A percentile compares a stretch with the other conserved stretches of the same genome.
These are phyloP conservation scores for Podila minutissima DNA, from an alignment of 192 early-diverging fungal species.

Conservation along the genomic window DNA sequence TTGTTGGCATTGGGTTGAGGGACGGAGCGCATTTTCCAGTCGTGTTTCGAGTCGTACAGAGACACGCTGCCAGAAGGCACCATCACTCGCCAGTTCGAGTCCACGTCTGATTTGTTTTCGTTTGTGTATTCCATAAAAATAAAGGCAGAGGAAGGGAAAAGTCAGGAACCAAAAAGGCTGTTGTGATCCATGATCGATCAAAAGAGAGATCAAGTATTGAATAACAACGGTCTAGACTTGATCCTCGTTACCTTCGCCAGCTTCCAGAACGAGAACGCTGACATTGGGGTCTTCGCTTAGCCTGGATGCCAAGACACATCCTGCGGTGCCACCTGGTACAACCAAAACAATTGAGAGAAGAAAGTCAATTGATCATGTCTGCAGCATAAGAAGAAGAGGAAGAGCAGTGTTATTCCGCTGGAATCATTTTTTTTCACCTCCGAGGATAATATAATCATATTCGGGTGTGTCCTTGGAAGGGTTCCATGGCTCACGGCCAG, in stretches of 20 bases:
- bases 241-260: conserved; percentile 9
- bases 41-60: conserved; percentile 6
- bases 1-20: conserved; percentile 20
- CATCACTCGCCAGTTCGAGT: background rate
- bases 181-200: too few relatives aligned
- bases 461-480: conserved; percentile 4
- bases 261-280: conserved; percentile 22
- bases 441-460: conserved; percentile 20
- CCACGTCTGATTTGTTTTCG: too few relatives aligned
- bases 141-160: too few relatives aligned
- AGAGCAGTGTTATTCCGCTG: too few relatives aligned
- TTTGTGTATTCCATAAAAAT: too few relatives aligned
- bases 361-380: background rate
- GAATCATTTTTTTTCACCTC: conserved; percentile 4
- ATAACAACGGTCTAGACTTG: background rate
- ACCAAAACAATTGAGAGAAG: background rate
- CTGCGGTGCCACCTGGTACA: conserved; percentile 19
- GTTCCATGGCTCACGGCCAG: conserved; percentile 16
- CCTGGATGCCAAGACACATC: conserved; percentile 22
- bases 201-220: too few relatives aligned
- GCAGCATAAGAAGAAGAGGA: too few relatives aligned
- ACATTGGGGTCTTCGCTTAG: conserved; percentile 20
- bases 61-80: background rate
- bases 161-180: too few relatives aligned
- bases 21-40: conserved; percentile 6